These are phyloP conservation scores for Eimeria tenella DNA, from an alignment of 169 alveolate species.

Conservation along the genomic window DNA sequence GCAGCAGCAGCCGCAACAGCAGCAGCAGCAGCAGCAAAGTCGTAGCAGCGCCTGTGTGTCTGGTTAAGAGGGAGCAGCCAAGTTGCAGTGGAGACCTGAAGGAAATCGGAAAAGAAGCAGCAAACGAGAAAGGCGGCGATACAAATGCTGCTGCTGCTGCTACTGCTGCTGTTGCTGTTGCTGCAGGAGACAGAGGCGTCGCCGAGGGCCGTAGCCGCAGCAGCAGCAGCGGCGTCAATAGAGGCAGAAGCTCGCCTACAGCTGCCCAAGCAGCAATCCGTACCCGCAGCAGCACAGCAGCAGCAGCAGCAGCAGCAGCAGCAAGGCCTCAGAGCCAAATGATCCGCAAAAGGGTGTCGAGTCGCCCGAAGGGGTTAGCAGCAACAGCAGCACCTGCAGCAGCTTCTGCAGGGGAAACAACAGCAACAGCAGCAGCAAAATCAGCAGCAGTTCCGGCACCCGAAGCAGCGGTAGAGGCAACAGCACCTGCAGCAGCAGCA, in stretches of 20 bases:
- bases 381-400: neutral
- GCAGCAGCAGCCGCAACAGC: neutral
- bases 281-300: neutral
- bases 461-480: neutral
- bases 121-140: neutral
- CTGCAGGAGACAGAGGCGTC: conserved; percentile 12
- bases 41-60: neutral
- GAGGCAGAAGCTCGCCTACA: neutral
- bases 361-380: neutral
- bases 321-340: neutral
- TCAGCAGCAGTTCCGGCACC: neutral
- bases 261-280: neutral
- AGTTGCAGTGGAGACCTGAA: no score
- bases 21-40: conserved; percentile 7
- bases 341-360: neutral
- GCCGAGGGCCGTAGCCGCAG: neutral
- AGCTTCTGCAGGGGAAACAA: neutral
- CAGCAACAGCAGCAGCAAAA: neutral
- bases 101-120: neutral
- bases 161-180: neutral
- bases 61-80: no score
- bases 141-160: neutral
- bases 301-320: conserved; percentile 25
- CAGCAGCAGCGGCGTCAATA: neutral
- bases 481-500: neutral